These are phyloP conservation scores for Nicotiana benthamiana DNA, from an alignment of 257 asterid species.

Conservation along the genomic window DNA sequence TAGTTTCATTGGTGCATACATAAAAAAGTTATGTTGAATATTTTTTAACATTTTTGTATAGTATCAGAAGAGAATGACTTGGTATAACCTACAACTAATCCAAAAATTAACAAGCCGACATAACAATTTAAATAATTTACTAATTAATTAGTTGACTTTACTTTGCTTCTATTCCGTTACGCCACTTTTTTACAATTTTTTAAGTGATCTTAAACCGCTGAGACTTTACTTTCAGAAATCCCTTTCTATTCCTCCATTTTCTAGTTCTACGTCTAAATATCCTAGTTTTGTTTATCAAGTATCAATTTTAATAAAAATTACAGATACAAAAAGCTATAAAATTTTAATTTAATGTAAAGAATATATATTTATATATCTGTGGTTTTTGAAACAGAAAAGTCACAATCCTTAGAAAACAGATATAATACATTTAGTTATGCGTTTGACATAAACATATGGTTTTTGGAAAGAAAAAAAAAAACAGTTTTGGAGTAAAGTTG, in stretches of 20 bases:
- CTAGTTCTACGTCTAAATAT: background rate
- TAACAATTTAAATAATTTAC: background rate
- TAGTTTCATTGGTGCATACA: background rate
- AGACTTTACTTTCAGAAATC: background rate
- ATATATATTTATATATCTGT: background rate
- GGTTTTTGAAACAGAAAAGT: background rate
- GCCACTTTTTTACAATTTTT: background rate
- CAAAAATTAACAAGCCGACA: conserved; percentile 4
- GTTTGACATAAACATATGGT: too few relatives aligned
- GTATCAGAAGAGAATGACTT: conserved; percentile 1
- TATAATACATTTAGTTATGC: background rate
- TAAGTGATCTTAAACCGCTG: background rate
- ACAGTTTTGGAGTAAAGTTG: too few relatives aligned
- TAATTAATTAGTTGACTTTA: background rate
- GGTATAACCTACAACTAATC: background rate
- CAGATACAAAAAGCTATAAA: too few relatives aligned
- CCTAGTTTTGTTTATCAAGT: background rate
- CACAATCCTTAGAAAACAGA: background rate
- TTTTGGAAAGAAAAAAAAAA: too few relatives aligned
- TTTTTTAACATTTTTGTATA: background rate
- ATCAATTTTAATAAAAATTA: background rate
- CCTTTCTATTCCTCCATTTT: background rate
- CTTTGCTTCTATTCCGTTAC: background rate
- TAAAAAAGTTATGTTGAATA: background rate
- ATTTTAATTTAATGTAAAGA: too few relatives aligned